phyloP scores from a whole-genome alignment of 495 filamentous ascomycete genomes.

The Penicillium canariense region DNA sequence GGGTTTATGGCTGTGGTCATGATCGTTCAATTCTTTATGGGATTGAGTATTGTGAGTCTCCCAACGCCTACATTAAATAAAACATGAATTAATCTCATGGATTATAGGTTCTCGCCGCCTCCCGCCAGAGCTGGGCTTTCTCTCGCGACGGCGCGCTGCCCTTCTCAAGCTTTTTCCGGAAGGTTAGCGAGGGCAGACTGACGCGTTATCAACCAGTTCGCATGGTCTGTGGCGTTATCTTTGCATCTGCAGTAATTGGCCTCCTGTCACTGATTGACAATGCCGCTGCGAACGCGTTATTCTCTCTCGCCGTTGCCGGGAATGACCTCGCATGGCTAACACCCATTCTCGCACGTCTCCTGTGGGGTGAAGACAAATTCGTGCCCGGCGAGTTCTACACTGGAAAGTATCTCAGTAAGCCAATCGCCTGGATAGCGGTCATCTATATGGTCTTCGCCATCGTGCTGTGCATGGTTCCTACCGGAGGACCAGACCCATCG shows the following conservation, averaged over 20 bases:
- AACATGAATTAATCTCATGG: too few relatives aligned
- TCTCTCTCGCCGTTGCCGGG: constrained; percentile 60
- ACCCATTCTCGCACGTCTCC: constrained; percentile 59
- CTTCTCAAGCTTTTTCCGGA: constrained; percentile 60
- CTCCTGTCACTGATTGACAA: constrained; percentile 57
- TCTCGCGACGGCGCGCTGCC: constrained; percentile 59
- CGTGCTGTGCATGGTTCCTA: constrained; percentile 53
- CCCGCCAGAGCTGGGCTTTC: constrained; percentile 61
- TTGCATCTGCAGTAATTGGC: constrained; percentile 53
- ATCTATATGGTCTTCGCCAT: constrained; percentile 53
- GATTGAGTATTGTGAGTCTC: constrained; percentile 38
- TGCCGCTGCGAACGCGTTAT: constrained; percentile 58
- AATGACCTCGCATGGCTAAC: constrained; percentile 63
- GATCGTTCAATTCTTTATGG: constrained; percentile 48
- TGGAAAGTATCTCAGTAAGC: constrained; percentile 46
- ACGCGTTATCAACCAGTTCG: constrained; percentile 62
- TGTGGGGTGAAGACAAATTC: constrained; percentile 63
- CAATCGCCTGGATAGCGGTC: constrained; percentile 53
- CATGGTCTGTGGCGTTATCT: constrained; percentile 57
- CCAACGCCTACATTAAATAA: too few relatives aligned
- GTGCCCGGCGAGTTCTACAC: constrained; percentile 64
- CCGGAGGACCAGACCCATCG: constrained; percentile 48
- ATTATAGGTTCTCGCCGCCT: constrained; percentile 54
- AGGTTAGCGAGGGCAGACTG: constrained; percentile 44
- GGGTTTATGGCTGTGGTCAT: constrained; percentile 45